Evolutionary conservation across 345 rosid genomes (phyloP).

Genomic region (Eucalyptus curtisii): DNA sequence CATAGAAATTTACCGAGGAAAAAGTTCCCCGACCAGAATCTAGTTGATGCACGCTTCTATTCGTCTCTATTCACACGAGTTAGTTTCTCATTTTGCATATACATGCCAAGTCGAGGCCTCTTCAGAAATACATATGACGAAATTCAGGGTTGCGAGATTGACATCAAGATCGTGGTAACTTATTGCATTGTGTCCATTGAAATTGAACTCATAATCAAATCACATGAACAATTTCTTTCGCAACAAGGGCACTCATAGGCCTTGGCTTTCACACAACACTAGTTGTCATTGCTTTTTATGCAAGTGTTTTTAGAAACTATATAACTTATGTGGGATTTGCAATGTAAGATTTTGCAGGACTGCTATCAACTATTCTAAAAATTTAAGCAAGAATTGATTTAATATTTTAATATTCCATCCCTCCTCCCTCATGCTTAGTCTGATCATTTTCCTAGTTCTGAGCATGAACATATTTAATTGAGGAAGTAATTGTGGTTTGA

Average conservation of each 20-base stretch:
- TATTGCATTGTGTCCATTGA: background rate
- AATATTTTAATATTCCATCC: background rate
- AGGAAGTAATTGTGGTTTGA: fast-evolving
- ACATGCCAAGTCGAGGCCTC: background rate
- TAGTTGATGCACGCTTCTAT: background rate
- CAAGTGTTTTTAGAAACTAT: background rate
- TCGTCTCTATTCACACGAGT: background rate
- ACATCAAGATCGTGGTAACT: no score
- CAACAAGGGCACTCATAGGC: background rate
- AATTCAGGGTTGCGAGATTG: background rate
- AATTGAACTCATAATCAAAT: background rate
- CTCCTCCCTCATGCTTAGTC: background rate
- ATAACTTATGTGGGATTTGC: background rate
- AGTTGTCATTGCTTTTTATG: background rate
- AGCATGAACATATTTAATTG: no score
- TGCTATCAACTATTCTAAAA: no score
- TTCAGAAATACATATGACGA: no score
- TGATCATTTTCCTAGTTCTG: no score
- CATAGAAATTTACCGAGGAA: background rate
- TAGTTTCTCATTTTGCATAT: background rate
- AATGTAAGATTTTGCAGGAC: fast-evolving
- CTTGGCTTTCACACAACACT: background rate
- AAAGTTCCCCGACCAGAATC: background rate
- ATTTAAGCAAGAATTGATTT: no score
- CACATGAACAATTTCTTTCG: background rate